Evolutionary conservation across 257 asterid species (phyloP), one percentile per base, ranked within the genome.

Genomic region (Echites panduratus): DNA sequence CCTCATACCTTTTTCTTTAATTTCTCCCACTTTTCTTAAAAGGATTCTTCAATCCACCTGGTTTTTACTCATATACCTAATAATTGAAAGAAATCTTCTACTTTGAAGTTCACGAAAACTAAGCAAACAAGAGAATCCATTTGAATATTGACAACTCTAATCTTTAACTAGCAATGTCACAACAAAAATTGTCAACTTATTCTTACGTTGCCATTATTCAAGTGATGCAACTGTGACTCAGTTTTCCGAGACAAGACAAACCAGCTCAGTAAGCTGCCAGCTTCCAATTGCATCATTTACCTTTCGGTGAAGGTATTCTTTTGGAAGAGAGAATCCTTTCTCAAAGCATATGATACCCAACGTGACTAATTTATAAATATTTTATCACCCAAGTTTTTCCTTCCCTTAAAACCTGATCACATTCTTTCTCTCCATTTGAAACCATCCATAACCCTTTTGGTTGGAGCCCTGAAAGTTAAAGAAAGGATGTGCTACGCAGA

Each of bases 181-280:
- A 40, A 40, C 43, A 40, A 40, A 2, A 4, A 4, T 43, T 43
- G 8, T 43, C 8, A 43, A 43, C 50, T 66, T 52, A 40, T 53
- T 16, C 68, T 52, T 41, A 68, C 20, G 47, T 45, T 26, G 38
- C 7, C 35, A 45, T 41, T 53, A 40, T 9, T 64, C 68, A 14
- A 58, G 20, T 72, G 44, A 44, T 48, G 75, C 29, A 59, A 57
- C 26, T 19, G 12, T 71, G 68, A 57, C 56, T 72, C 57, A 44
- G 40, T 41, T 8, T 4, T 35, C 52, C n/a, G n/a, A 32, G 14
- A 45, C 45, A 57, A 75, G 70, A 68, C 74, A 68, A 75, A 70
- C 32, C n/a, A 58, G 74, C 74, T 59, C 48, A 58, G 17, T 35
- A 47, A 13, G 70, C 52, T 68, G 59, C 9, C n/a, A n/a, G n/a